Percentiles rank a stretch among this genome's conserved stretches.
Evolutionary conservation across 2,329 filamentous ascomycete species (phyloP).

Genomic region (Aspergillus novofumigatus): DNA sequence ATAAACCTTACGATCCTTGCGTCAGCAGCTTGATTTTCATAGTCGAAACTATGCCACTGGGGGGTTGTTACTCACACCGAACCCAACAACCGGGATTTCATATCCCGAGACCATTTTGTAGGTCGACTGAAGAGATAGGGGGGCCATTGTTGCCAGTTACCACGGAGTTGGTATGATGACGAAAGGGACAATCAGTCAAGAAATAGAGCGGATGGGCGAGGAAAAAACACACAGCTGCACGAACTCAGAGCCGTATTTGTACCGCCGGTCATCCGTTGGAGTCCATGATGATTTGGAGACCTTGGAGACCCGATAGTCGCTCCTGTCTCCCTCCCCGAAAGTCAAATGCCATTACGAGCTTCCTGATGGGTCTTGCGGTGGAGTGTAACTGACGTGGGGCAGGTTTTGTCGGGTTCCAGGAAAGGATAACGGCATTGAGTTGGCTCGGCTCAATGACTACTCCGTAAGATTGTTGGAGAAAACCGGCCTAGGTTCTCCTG

Average conservation of each 20-base stretch:
- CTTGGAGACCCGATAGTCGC: background rate
- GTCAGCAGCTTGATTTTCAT: background rate
- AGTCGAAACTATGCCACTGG: background rate
- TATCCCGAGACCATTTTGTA: slow-evolving; percentile 39
- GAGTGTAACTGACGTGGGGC: background rate
- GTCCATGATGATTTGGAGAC: background rate
- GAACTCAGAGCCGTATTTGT: background rate
- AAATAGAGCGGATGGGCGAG: background rate
- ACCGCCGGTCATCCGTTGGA: background rate
- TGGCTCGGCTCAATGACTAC: background rate
- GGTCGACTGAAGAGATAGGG: slow-evolving; percentile 30
- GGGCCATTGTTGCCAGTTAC: slow-evolving; percentile 17
- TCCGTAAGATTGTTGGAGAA: background rate
- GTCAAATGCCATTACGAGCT: background rate
- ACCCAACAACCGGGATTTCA: slow-evolving; percentile 39
- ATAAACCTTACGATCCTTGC: slow-evolving; percentile 30
- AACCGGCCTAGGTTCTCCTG: background rate
- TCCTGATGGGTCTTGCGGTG: background rate
- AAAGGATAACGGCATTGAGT: background rate
- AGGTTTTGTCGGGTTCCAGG: background rate
- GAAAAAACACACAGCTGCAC: background rate
- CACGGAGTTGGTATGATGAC: background rate
- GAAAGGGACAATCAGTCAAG: background rate
- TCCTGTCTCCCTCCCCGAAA: background rate
- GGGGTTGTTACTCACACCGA: slow-evolving; percentile 32